Conservation (phyloP, 2,329 filamentous ascomycete species). For the Sarocladiaceae sp. region DNA sequence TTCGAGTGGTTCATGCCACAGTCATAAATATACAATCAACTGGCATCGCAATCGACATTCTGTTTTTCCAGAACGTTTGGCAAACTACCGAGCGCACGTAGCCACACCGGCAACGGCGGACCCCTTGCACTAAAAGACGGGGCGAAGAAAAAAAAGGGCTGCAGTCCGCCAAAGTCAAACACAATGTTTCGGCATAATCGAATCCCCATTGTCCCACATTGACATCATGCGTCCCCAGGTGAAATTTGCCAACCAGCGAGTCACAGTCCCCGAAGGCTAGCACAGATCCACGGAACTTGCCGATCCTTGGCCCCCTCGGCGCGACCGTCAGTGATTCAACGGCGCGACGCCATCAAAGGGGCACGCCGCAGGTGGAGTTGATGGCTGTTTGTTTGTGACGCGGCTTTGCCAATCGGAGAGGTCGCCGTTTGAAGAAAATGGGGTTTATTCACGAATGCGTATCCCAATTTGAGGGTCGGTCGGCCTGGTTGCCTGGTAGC, state of each 20-base stretch:
- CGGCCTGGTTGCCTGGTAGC: neutral
- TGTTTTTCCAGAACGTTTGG: neutral
- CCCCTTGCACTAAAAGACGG: neutral
- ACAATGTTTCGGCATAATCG: neutral
- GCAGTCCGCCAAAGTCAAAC: neutral
- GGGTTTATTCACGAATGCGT: neutral
- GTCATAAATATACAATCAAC: neutral
- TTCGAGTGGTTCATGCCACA: constrained; percentile 3
- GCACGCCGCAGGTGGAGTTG: too few relatives aligned
- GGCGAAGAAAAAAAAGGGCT: neutral
- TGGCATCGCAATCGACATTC: neutral
- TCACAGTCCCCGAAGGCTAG: neutral
- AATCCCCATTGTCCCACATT: neutral
- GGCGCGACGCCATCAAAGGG: neutral
- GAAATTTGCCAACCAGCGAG: neutral
- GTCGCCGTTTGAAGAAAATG: neutral
- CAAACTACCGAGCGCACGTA: neutral
- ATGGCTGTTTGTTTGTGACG: neutral
- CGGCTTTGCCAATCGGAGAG: neutral
- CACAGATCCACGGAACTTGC: constrained; percentile 6
- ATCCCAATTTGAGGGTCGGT: neutral
- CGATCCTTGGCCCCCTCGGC: neutral
- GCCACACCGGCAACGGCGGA: neutral
- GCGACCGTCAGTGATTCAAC: neutral
- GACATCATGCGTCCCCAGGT: constrained; percentile 3